Conservation (phyloP, 2,329 filamentous ascomycete species). For the Pestalotiopsis fici region DNA sequence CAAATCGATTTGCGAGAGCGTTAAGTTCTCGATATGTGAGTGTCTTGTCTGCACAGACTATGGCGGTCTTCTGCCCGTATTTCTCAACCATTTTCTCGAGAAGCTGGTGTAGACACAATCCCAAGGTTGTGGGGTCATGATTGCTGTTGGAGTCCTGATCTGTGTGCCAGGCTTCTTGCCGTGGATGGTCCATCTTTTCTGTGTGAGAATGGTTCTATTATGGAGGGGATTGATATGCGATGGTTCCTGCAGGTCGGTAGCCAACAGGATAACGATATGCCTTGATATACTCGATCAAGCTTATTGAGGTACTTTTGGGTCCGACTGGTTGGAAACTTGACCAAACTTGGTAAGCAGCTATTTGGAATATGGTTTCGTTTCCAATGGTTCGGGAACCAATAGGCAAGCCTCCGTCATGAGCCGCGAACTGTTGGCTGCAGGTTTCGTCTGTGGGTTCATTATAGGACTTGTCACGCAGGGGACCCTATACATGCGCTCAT, state of each 20-base stretch:
- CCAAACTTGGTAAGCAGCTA: background rate
- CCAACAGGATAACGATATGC: background rate
- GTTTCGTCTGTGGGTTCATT: background rate
- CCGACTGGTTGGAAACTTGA: background rate
- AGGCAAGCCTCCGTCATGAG: background rate
- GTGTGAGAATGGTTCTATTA: background rate
- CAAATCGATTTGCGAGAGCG: conserved; percentile 19
- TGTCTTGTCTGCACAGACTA: conserved; percentile 16
- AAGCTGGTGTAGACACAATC: conserved; percentile 17
- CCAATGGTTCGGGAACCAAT: background rate
- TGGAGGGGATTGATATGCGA: background rate
- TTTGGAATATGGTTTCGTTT: background rate
- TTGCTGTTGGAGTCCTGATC: conserved; percentile 10
- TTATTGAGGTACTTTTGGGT: background rate
- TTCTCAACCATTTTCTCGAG: conserved; percentile 14
- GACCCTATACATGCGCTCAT: background rate
- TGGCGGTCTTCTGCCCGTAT: conserved; percentile 17
- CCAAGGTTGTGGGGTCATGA: conserved; percentile 9
- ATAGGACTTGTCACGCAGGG: background rate
- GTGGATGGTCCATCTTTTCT: conserved; percentile 10
- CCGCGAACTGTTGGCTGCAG: background rate
- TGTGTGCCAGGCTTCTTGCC: conserved; percentile 11
- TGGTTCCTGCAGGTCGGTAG: background rate
- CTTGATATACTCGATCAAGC: conserved; percentile 4
- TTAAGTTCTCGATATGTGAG: conserved; percentile 23